Evolutionary conservation across 2,329 filamentous ascomycete genomes (phyloP).

Genomic region (Aschersonia sp.): DNA sequence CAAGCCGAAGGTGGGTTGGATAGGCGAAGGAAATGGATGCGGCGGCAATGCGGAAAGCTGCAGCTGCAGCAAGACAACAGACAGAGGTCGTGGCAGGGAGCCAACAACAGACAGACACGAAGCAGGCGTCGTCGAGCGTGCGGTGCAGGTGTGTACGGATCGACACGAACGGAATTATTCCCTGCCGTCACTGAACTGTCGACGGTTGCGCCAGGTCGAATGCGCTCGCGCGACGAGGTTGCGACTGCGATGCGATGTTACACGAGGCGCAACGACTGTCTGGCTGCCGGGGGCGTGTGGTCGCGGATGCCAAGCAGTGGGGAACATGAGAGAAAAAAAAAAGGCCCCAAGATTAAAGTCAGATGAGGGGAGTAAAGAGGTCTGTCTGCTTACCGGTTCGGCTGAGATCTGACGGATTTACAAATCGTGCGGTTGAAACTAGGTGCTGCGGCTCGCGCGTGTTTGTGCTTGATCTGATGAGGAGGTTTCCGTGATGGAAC

Average conservation of each 20-base stretch:
- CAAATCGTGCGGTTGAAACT: background rate
- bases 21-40: too few relatives aligned
- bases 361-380: background rate
- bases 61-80: too few relatives aligned
- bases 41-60: too few relatives aligned
- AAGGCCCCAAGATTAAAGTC: background rate
- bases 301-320: too few relatives aligned
- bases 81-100: background rate
- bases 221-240: slow-evolving; percentile 2
- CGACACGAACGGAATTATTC: background rate
- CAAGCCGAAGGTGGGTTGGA: background rate
- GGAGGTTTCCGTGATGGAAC: background rate
- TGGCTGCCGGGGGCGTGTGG: background rate
- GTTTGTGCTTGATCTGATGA: background rate
- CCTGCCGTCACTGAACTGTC: background rate
- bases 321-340: background rate
- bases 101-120: background rate
- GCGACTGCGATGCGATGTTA: slow-evolving; percentile 5
- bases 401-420: too few relatives aligned
- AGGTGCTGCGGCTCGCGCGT: background rate
- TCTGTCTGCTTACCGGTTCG: background rate
- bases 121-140: background rate
- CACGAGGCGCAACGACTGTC: slow-evolving; percentile 5
- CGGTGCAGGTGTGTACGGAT: background rate
- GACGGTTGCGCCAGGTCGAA: background rate